Conservation (phyloP, 306 rosid genomes). For the Lathyrus tuberosus region DNA sequence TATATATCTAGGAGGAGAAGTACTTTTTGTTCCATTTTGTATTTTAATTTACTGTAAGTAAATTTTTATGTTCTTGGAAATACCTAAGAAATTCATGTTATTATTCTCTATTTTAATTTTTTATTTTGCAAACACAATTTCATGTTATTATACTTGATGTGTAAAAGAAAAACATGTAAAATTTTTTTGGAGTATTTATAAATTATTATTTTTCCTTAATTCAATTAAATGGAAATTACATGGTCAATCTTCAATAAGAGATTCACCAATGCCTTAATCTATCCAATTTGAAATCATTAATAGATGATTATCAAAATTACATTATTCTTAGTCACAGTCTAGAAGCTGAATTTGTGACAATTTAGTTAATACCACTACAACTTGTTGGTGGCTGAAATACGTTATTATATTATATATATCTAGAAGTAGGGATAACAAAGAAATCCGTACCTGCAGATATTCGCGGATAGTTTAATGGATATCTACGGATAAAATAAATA, state of each 20-base stretch:
- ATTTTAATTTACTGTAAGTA: slow-evolving; percentile 27
- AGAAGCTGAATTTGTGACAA: slow-evolving; percentile 22
- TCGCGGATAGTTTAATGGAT: too few species aligned
- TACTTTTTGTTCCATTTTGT: slow-evolving; percentile 3
- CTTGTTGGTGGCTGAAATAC: slow-evolving; percentile 6
- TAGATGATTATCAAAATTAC: background rate
- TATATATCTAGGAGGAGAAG: too few species aligned
- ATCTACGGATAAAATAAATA: too few species aligned
- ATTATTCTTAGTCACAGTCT: background rate
- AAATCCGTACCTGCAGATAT: too few species aligned
- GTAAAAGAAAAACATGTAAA: background rate
- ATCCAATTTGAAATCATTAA: slow-evolving; percentile 5
- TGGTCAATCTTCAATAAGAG: background rate
- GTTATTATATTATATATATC: slow-evolving; percentile 14
- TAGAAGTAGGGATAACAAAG: too few species aligned
- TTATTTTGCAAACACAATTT: too few species aligned
- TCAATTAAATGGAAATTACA: background rate
- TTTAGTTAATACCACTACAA: background rate
- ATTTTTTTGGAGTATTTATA: background rate
- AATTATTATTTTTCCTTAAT: background rate
- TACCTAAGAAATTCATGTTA: slow-evolving; percentile 5
- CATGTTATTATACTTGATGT: too few species aligned
- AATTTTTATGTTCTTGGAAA: slow-evolving; percentile 32
- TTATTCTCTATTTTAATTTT: too few species aligned
- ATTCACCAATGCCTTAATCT: too few species aligned